These are phyloP conservation scores for Chrysoporthe deuterocubensis DNA, from an alignment of 2,329 filamentous ascomycete genomes.

Conservation along the genomic window DNA sequence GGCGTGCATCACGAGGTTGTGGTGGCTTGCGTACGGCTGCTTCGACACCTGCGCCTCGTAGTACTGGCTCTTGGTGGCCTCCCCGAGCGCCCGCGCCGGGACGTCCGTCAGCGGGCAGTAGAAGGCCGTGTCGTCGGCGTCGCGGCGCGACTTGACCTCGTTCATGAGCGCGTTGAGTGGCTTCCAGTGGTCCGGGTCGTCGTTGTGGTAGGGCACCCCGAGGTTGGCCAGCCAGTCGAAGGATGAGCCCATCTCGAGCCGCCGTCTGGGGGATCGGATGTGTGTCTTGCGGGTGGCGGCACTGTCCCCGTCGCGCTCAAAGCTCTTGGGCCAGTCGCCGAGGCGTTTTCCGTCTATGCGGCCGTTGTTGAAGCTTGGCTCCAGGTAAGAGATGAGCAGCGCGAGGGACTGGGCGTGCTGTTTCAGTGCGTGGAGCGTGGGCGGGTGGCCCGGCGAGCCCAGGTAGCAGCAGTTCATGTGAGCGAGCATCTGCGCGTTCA, in stretches of 20 bases:
- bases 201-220: constrained; percentile 50
- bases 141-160: constrained; percentile 47
- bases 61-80: constrained; percentile 28
- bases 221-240: constrained; percentile 63
- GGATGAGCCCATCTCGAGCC: constrained; percentile 46
- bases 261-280: constrained; percentile 4
- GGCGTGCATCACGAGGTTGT: constrained; percentile 58
- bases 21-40: constrained; percentile 50
- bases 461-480: constrained; percentile 63
- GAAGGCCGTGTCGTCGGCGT: constrained; percentile 45
- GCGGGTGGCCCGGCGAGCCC: constrained; percentile 54
- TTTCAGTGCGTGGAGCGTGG: constrained; percentile 62
- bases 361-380: constrained; percentile 41
- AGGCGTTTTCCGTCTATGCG: constrained; percentile 34
- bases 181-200: constrained; percentile 50
- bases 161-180: constrained; percentile 54
- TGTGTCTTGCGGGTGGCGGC: background rate
- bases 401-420: constrained; percentile 63
- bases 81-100: constrained; percentile 29
- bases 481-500: constrained; percentile 41
- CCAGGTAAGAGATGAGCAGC: constrained; percentile 55
- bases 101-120: constrained; percentile 50
- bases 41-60: constrained; percentile 11
- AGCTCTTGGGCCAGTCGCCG: constrained; percentile 13
- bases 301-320: constrained; percentile 9